A percentile compares a stretch with the other conserved stretches of the same genome.
phyloP scores from a whole-genome alignment of 805 yeast species.

The Myxozyma lipomycoides region DNA sequence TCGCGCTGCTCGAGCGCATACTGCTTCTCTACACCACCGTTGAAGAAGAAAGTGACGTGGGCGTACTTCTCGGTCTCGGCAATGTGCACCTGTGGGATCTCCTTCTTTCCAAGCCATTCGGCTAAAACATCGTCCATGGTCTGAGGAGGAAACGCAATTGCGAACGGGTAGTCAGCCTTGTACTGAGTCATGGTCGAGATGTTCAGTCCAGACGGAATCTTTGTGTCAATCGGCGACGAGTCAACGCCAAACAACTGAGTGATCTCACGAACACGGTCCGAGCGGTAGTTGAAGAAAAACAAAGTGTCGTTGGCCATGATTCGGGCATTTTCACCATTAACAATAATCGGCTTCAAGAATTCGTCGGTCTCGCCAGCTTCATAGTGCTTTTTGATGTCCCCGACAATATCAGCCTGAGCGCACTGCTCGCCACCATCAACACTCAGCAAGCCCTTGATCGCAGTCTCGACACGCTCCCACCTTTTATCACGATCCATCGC shows the following conservation, averaged over 20 bases:
- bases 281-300: slow-evolving; percentile 31
- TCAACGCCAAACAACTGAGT: slow-evolving; percentile 31
- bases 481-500: slow-evolving; percentile 32
- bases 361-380: slow-evolving; percentile 30
- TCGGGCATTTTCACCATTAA: slow-evolving; percentile 28
- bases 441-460: slow-evolving; percentile 24
- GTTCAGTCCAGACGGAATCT: slow-evolving; percentile 24
- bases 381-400: slow-evolving; percentile 22
- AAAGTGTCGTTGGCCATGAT: slow-evolving; percentile 26
- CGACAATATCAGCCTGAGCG: slow-evolving; percentile 20
- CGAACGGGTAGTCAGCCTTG: slow-evolving; percentile 31
- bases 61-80: slow-evolving; percentile 32
- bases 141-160: slow-evolving; percentile 29
- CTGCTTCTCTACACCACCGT: slow-evolving; percentile 31
- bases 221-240: slow-evolving; percentile 29
- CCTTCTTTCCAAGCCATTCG: slow-evolving; percentile 30
- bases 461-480: slow-evolving; percentile 30
- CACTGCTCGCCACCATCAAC: slow-evolving; percentile 21
- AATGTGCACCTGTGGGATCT: slow-evolving; percentile 25
- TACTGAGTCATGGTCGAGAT: slow-evolving; percentile 32
- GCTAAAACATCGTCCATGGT: slow-evolving; percentile 31
- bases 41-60: slow-evolving; percentile 31
- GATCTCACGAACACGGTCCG: slow-evolving; percentile 31
- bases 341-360: slow-evolving; percentile 28
- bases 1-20: slow-evolving; percentile 29